A percentile compares a stretch with the other conserved stretches of the same genome.
These are phyloP conservation scores for Aspergillus heteromorphus DNA, from an alignment of 495 filamentous ascomycete species.

Conservation along the genomic window DNA sequence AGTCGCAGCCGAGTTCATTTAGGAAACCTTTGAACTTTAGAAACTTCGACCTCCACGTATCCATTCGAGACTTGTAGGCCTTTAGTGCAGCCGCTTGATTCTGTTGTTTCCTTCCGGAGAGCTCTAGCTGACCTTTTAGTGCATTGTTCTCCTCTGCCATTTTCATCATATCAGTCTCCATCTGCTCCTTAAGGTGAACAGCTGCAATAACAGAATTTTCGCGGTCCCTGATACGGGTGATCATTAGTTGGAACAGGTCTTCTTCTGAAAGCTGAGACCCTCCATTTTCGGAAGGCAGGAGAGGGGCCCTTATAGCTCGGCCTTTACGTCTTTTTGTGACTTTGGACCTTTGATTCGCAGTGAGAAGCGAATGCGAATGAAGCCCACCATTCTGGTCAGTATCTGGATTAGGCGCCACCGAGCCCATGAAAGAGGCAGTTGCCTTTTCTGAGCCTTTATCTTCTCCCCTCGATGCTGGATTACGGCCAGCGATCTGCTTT, in stretches of 20 bases:
- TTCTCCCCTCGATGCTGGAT: background rate
- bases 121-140: conserved; percentile 17
- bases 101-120: conserved; percentile 10
- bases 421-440: background rate
- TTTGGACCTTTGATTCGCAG: conserved; percentile 5
- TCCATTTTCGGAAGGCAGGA: background rate
- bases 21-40: conserved; percentile 29
- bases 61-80: conserved; percentile 16
- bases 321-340: conserved; percentile 14
- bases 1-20: conserved; percentile 31
- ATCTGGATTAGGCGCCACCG: background rate
- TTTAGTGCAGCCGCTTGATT: conserved; percentile 17
- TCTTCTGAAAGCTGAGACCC: conserved; percentile 26
- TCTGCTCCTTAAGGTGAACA: conserved; percentile 17
- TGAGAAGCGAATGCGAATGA: background rate
- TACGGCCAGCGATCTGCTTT: background rate
- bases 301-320: background rate
- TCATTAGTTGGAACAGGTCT: conserved; percentile 33
- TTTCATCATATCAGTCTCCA: conserved; percentile 19
- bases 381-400: background rate
- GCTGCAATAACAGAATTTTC: conserved; percentile 29
- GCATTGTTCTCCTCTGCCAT: conserved; percentile 26
- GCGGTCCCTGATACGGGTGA: conserved; percentile 27
- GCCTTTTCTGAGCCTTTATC: no score
- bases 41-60: conserved; percentile 31